Evolutionary conservation across 2,329 filamentous ascomycete species (phyloP), one percentile per base, ranked within the genome.

Genomic region (Chaetomium globosum): DNA sequence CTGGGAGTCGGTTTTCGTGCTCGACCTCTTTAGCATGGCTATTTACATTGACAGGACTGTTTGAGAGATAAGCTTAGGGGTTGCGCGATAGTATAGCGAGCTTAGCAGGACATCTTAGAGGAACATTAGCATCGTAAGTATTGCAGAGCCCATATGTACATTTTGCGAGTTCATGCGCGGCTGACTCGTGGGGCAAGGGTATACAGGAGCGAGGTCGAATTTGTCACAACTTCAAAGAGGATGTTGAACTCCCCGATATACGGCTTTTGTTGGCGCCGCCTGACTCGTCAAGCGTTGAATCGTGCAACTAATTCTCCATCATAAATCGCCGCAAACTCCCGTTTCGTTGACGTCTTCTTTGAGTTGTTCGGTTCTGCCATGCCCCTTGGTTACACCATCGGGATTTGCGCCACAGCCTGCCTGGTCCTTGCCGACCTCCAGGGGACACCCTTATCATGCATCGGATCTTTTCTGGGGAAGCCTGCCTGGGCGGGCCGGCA

Each of bases 381-480:
- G 52, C 39, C 33, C 55, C n/a, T 13, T 52, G 33, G 58, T 49
- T 54, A 43, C 64, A 46, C n/a, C 26, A 10, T 30, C 5, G 43
- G 23, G 51, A 39, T 46, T 19, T 23, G n/a, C 56, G 49, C 30
- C 16, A 46, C 13, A n/a, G 7, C 39, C 54, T 57, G 23, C 46
- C 51, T 30, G 26, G 36, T 59, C 59, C 36, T 60, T 59, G 59
- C 46, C 43, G 5, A 21, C 19, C 39, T 43, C 12, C 23, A 31
- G 55, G 26, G 30, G 10, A 16, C 1, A n/a, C 46, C 53, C 51
- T 46, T 31, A 10, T 46, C 23, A 21, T 31, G 16, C 26, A 57
- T 61, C 52, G 7, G 64, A 64, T 61, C 46, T 39, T 43, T 53
- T 55, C 58, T 61, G 61, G 61, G 65, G 48, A 61, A 58, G 56